Evolutionary conservation across 768 basidiomycete genomes (phyloP), one percentile per base, ranked within the genome.

Genomic region (Pleurotus platypus): DNA sequence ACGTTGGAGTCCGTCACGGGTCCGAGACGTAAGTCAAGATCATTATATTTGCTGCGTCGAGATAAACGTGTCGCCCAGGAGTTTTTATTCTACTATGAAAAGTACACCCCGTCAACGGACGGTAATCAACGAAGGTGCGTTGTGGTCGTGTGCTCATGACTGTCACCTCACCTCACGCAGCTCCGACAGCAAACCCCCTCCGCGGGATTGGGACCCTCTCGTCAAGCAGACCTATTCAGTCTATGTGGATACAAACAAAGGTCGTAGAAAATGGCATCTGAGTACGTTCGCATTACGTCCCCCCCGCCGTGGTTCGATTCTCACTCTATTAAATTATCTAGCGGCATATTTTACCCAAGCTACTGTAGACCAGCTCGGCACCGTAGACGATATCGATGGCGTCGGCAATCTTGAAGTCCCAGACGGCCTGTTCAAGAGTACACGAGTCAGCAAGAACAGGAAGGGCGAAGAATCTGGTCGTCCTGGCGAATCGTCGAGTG

Each of bases 181-280:
- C 12, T 45, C 74, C 38, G 78, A 82, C 58, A 54, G 16, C 20
- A 81, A 75, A 61, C 78, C 77, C 56, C 81, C 84, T 13, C 79
- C 81, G 1, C 75, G 80, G 50, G 80, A 81, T 57, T 85, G 84
- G 84, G 83, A 88, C 63, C 82, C 79, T 7, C 76, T 90, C 43
- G 85, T 92, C 55, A 92, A 92, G 68, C 90, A 91, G 68, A 92
- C 90, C 0, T 92, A 91, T 67, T 91, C 89, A 0, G 90, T 88
- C 39, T 89, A 84, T 84, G 82, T 87, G 30, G 76, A 82, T 56
- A 83, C 84, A 4, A 79, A 78, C 35, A 80, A 79, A 61, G 85
- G 88, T 42, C 75, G 75, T 56, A 78, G 86, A 48, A 92, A 92
- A 72, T 91, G 89, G 90, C 90, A 92, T 68, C 75, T 92, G 42